Conservation (phyloP, 352 stramenopile species). For the Pythium myriotylum region DNA sequence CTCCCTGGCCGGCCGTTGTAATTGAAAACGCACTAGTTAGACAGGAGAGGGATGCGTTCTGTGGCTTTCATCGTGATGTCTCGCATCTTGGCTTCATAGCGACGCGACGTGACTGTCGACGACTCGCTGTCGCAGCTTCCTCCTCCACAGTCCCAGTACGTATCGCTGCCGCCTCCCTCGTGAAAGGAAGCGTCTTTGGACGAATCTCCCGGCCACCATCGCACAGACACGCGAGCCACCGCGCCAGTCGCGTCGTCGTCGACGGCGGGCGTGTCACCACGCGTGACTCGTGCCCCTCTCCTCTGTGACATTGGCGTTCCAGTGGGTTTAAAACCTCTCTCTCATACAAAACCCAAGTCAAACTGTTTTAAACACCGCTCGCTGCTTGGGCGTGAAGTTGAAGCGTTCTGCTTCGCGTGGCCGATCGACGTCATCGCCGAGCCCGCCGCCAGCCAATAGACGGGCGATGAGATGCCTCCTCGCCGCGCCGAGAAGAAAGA, state of each 20-base stretch:
- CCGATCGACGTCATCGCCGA: slow-evolving; percentile 25
- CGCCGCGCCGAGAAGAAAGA: neutral
- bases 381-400: slow-evolving; percentile 16
- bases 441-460: slow-evolving; percentile 21
- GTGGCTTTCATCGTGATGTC: too few relatives aligned
- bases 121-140: neutral
- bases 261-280: slow-evolving; percentile 18
- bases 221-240: slow-evolving; percentile 3
- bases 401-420: slow-evolving; percentile 17
- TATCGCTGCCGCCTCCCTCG: too few relatives aligned
- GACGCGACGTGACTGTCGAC: neutral
- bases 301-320: neutral
- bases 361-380: neutral
- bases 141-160: neutral
- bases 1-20: slow-evolving; percentile 16
- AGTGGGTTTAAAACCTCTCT: neutral
- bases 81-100: neutral
- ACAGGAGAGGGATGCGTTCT: slow-evolving; percentile 10
- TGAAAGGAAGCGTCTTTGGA: neutral
- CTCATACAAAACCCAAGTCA: neutral
- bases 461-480: slow-evolving; percentile 1
- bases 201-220: neutral
- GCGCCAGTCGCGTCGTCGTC: slow-evolving; percentile 4
- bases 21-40: slow-evolving; percentile 27
- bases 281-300: neutral